phyloP scores from a whole-genome alignment of 306 rosid species.

The Trifolium pratense region DNA sequence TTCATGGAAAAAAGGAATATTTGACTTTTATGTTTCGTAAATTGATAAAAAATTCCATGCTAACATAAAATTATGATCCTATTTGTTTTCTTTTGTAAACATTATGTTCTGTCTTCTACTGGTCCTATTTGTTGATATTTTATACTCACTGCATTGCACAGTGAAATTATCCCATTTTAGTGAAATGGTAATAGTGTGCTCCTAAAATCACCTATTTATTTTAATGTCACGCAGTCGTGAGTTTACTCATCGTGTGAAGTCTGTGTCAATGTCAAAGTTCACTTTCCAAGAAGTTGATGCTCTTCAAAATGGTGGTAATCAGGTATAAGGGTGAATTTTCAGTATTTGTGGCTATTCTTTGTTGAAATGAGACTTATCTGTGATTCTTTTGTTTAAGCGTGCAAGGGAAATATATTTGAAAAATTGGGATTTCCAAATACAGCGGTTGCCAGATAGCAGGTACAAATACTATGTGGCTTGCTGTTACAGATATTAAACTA shows the following conservation, averaged over 20 bases:
- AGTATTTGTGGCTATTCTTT: slow-evolving; percentile 30
- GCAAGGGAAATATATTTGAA: slow-evolving; percentile 86
- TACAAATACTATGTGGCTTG: slow-evolving; percentile 39
- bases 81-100: background rate
- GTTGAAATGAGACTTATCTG: slow-evolving; percentile 41
- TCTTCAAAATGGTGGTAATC: slow-evolving; percentile 93
- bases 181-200: background rate
- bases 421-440: slow-evolving; percentile 90
- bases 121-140: slow-evolving; percentile 5
- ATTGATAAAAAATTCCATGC: background rate
- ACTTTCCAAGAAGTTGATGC: slow-evolving; percentile 88
- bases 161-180: background rate
- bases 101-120: slow-evolving; percentile 3
- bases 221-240: slow-evolving; percentile 71
- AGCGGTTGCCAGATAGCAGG: slow-evolving; percentile 83
- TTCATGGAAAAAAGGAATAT: background rate
- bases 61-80: background rate
- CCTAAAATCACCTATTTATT: slow-evolving; percentile 24
- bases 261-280: slow-evolving; percentile 94
- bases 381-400: slow-evolving; percentile 57
- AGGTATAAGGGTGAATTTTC: slow-evolving; percentile 57
- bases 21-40: background rate
- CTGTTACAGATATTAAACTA: slow-evolving; percentile 13
- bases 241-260: slow-evolving; percentile 97
- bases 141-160: slow-evolving; percentile 1